A percentile compares a stretch with the other conserved stretches of the same genome.
phyloP scores from a whole-genome alignment of 2,329 filamentous ascomycete genomes.

The Colletotrichum navitas region DNA sequence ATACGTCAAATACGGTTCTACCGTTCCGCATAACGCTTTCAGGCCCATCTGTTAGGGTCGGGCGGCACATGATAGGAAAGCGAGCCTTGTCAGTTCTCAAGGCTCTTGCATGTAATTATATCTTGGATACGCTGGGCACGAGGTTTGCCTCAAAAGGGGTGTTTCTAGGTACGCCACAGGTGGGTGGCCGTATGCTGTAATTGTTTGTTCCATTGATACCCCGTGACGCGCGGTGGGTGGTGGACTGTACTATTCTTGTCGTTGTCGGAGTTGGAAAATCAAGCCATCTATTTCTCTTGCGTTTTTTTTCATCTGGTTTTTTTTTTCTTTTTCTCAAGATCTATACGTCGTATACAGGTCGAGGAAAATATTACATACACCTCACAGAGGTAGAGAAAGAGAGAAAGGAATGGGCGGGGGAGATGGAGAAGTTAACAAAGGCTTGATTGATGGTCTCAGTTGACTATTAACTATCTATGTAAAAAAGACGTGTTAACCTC shows the following conservation, averaged over 20 bases:
- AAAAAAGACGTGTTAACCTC: too few relatives aligned
- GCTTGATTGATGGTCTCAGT: background rate
- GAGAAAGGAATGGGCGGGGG: too few relatives aligned
- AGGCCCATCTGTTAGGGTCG: background rate
- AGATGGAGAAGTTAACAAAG: background rate
- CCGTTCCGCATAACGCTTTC: background rate
- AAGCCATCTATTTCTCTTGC: background rate
- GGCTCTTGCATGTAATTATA: slow-evolving; percentile 30
- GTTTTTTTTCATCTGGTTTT: background rate
- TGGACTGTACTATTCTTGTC: slow-evolving; percentile 18
- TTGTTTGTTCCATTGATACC: slow-evolving; percentile 36
- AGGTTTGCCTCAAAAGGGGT: background rate
- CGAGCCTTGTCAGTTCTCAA: background rate
- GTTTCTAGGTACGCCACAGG: background rate
- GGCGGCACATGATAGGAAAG: slow-evolving; percentile 6
- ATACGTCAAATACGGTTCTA: background rate
- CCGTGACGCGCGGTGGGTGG: slow-evolving; percentile 28
- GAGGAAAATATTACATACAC: too few relatives aligned
- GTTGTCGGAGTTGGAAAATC: background rate
- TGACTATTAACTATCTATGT: background rate
- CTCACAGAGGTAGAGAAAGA: background rate
- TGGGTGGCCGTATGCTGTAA: slow-evolving; percentile 13
- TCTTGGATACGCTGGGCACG: slow-evolving; percentile 23
- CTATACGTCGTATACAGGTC: background rate
- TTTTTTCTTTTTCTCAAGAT: background rate